phyloP scores from a whole-genome alignment of 352 stramenopile species.

The Phytophthora sp. region DNA sequence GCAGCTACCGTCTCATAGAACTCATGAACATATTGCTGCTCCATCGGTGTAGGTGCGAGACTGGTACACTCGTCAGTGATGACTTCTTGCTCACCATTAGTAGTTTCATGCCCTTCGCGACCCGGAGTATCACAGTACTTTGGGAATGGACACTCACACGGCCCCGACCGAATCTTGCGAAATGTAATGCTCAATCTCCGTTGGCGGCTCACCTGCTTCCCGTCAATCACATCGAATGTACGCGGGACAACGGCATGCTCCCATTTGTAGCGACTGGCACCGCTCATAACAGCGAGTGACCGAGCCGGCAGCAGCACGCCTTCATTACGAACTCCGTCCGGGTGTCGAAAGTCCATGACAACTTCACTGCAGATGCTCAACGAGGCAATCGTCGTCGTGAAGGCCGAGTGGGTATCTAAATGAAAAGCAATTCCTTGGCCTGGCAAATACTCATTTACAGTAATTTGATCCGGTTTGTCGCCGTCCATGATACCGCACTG shows the following conservation, averaged over 20 bases:
- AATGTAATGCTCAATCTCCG: slow-evolving; percentile 89
- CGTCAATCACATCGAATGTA: slow-evolving; percentile 87
- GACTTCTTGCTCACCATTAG: background rate
- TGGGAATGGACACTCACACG: slow-evolving; percentile 73
- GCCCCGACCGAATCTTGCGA: slow-evolving; percentile 75
- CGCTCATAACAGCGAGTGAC: slow-evolving; percentile 86
- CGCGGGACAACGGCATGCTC: slow-evolving; percentile 88
- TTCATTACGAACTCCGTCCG: slow-evolving; percentile 57
- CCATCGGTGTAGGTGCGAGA: slow-evolving; percentile 60
- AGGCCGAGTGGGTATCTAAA: slow-evolving; percentile 90
- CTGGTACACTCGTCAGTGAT: slow-evolving; percentile 5
- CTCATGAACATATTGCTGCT: slow-evolving; percentile 85
- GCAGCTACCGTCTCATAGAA: slow-evolving; percentile 87
- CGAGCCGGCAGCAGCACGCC: slow-evolving; percentile 70
- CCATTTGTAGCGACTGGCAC: slow-evolving; percentile 86
- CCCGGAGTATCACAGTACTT: slow-evolving; percentile 66
- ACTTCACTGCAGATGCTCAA: slow-evolving; percentile 82
- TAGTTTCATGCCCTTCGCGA: slow-evolving; percentile 19
- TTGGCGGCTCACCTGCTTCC: slow-evolving; percentile 59
- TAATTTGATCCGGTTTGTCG: slow-evolving; percentile 76
- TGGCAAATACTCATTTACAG: slow-evolving; percentile 90
- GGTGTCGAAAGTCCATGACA: slow-evolving; percentile 87
- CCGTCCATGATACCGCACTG: slow-evolving; percentile 60
- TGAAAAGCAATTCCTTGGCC: slow-evolving; percentile 90
- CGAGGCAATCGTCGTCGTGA: slow-evolving; percentile 81